Conservation (phyloP, 2,329 filamentous ascomycete species). For the Aureobasidium uvarum region DNA sequence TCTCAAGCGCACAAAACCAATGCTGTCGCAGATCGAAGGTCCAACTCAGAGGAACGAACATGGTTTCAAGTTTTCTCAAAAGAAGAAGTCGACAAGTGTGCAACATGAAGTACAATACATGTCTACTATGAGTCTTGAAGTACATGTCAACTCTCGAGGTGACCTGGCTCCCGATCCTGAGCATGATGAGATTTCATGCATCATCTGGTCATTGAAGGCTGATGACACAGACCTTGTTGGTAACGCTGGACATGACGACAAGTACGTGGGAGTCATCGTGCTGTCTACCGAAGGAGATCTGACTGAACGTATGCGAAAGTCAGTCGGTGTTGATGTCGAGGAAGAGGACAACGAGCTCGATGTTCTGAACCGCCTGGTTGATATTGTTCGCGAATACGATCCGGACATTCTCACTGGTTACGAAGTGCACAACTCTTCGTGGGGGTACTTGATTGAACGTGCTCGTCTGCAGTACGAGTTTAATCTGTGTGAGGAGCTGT, state of each 20-base stretch:
- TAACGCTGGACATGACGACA: constrained; percentile 47
- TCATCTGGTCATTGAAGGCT: constrained; percentile 87
- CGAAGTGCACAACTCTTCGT: constrained; percentile 88
- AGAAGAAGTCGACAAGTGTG: constrained; percentile 68
- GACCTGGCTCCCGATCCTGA: constrained; percentile 83
- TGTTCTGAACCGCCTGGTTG: constrained; percentile 78
- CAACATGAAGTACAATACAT: constrained; percentile 88
- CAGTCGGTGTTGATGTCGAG: constrained; percentile 62
- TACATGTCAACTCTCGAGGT: constrained; percentile 85
- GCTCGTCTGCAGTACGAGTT: constrained; percentile 84
- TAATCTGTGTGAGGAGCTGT: constrained; percentile 87
- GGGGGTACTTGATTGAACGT: constrained; percentile 93
- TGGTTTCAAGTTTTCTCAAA: constrained; percentile 83
- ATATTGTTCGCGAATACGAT: constrained; percentile 78
- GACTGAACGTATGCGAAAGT: constrained; percentile 60
- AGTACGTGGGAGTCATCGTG: constrained; percentile 69
- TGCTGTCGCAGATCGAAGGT: constrained; percentile 81
- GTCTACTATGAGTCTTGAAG: constrained; percentile 91
- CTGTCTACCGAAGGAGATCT: constrained; percentile 54
- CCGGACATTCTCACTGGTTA: constrained; percentile 94
- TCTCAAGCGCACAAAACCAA: constrained; percentile 38
- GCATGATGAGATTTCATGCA: constrained; percentile 79
- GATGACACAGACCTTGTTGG: constrained; percentile 61
- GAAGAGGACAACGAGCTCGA: constrained; percentile 79
- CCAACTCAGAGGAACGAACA: constrained; percentile 79